These are phyloP conservation scores for Bruguiera sexangula DNA, from an alignment of 345 rosid genomes.

Conservation along the genomic window DNA sequence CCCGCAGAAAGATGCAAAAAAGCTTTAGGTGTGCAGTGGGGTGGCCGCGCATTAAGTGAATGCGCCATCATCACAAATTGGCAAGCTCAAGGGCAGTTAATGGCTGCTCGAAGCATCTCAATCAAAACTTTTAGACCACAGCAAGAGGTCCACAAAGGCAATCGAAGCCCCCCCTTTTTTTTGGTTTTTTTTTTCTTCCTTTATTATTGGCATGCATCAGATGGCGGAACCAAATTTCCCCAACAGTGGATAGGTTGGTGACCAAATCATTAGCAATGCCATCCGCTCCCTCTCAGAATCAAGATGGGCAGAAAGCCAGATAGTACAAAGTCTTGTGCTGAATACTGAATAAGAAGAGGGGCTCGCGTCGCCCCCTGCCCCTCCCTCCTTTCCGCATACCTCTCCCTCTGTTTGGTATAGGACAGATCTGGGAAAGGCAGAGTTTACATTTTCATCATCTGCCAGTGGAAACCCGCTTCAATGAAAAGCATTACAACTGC, in stretches of 20 bases:
- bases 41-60: slow-evolving; percentile 23
- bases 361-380: no score
- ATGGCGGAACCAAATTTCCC: neutral
- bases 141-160: neutral
- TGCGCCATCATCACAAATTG: slow-evolving; percentile 11
- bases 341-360: no score
- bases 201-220: slow-evolving; percentile 6
- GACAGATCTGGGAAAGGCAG: no score
- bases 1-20: slow-evolving; percentile 26
- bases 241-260: neutral
- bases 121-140: neutral
- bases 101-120: neutral
- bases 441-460: no score
- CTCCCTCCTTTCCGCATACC: no score
- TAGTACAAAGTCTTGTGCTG: neutral
- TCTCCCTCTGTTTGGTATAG: no score
- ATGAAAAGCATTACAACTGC: no score
- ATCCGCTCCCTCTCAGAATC: neutral
- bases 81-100: neutral
- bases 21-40: neutral
- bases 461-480: no score
- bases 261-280: neutral
- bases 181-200: neutral
- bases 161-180: neutral
- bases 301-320: neutral